Evolutionary conservation across 176 grass and related monocot genomes (phyloP).

Genomic region (Alopecurus myosuroides): DNA sequence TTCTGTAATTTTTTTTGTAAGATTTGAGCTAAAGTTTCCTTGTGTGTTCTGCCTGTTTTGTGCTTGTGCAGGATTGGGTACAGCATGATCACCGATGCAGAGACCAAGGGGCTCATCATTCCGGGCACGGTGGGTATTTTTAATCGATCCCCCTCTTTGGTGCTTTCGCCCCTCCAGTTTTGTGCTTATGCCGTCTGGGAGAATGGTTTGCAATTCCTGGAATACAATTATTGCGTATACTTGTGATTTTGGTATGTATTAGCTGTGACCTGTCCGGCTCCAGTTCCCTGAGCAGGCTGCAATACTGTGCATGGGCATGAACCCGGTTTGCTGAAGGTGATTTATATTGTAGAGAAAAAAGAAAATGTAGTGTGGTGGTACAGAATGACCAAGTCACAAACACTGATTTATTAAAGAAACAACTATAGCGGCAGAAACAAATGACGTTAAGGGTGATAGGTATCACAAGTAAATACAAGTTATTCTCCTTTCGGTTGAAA

Average conservation of each 20-base stretch:
- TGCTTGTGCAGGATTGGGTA: slow-evolving; percentile 70
- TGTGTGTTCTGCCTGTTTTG: neutral
- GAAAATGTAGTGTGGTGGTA: neutral
- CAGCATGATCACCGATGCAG: slow-evolving; percentile 91
- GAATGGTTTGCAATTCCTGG: neutral
- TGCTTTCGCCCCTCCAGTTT: neutral
- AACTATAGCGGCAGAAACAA: neutral
- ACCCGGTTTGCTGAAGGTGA: neutral
- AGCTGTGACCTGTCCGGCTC: neutral
- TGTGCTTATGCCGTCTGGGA: neutral
- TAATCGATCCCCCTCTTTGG: neutral
- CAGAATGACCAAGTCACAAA: neutral
- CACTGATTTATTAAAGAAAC: neutral
- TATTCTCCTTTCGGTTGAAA: neutral
- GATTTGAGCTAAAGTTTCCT: neutral
- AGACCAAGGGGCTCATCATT: slow-evolving; percentile 55
- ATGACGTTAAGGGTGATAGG: neutral
- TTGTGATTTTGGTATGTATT: neutral
- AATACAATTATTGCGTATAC: neutral
- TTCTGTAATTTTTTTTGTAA: neutral
- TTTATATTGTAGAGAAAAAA: neutral
- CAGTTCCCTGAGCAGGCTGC: neutral
- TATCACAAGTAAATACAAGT: neutral
- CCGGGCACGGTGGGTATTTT: slow-evolving; percentile 57
- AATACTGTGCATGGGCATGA: neutral